Percentiles rank a stretch among this genome's conserved stretches.
phyloP scores from a whole-genome alignment of 768 basidiomycete genomes.

The Russula virescens region DNA sequence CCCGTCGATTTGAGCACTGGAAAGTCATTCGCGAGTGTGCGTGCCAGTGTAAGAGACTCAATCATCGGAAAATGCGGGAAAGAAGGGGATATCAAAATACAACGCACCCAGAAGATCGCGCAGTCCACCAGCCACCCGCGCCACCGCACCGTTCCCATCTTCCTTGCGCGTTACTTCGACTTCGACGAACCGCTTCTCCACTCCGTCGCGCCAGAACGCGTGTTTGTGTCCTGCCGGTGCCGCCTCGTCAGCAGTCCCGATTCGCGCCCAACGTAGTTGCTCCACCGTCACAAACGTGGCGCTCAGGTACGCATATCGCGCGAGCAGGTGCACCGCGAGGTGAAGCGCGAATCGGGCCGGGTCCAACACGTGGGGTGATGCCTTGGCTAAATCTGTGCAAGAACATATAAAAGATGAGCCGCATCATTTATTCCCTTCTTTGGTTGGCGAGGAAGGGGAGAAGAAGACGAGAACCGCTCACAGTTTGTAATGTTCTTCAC shows the following conservation, averaged over 20 bases:
- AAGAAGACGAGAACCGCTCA: conserved; percentile 18
- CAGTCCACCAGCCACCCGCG: conserved; percentile 44
- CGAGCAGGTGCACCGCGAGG: conserved; percentile 75
- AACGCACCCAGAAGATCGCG: conserved; percentile 75
- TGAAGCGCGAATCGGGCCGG: conserved; percentile 87
- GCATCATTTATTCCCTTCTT: too few relatives aligned
- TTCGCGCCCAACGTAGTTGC: conserved; percentile 80
- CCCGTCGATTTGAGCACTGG: conserved; percentile 87
- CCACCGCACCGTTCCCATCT: conserved; percentile 5
- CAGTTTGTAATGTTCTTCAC: conserved; percentile 40
- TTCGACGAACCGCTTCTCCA: conserved; percentile 72
- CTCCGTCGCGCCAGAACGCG: conserved; percentile 83
- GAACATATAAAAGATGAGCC: too few relatives aligned
- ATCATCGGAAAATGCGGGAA: not conserved
- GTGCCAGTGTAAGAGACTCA: too few relatives aligned
- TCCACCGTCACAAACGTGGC: conserved; percentile 68
- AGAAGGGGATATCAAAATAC: not conserved
- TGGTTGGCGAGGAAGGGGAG: not conserved
- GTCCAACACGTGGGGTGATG: conserved; percentile 77
- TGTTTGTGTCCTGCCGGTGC: conserved; percentile 55
- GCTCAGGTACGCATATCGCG: conserved; percentile 69
- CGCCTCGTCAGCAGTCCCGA: conserved; percentile 41
- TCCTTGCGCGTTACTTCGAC: conserved; percentile 39
- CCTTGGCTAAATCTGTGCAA: conserved; percentile 70
- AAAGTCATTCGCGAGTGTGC: too few relatives aligned